Percentiles rank a stretch among this genome's conserved stretches.
phyloP scores from a whole-genome alignment of 2,329 filamentous ascomycete species.

The Ophiostoma ips region DNA sequence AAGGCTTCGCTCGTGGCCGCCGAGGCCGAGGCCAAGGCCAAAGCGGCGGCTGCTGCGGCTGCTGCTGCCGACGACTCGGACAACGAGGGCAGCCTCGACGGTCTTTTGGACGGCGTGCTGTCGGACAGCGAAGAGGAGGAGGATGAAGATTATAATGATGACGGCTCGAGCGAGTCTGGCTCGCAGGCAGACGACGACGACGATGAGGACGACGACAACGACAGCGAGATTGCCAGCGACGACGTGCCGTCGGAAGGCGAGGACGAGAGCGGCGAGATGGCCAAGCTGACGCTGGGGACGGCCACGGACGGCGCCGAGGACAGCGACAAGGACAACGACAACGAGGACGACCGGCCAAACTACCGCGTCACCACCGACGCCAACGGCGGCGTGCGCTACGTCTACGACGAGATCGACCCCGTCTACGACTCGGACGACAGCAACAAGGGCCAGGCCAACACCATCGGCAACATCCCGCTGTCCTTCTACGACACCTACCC shows the following conservation, averaged over 20 bases:
- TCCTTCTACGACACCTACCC: conserved; percentile 96
- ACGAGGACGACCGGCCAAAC: conserved; percentile 29
- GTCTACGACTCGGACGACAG: conserved; percentile 94
- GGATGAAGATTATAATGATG: conserved; percentile 36
- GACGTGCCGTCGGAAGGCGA: conserved; percentile 27
- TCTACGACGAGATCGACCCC: conserved; percentile 88
- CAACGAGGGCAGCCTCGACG: conserved; percentile 40
- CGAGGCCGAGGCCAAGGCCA: conserved; percentile 20
- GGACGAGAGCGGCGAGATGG: conserved; percentile 27
- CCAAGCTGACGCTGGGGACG: conserved; percentile 20
- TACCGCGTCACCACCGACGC: conserved; percentile 60
- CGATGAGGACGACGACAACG: conserved; percentile 29
- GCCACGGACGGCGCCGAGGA: conserved; percentile 19
- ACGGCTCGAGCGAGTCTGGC: conserved; percentile 26
- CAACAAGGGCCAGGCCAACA: conserved; percentile 64
- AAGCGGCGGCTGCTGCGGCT: conserved; percentile 15
- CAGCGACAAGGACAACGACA: conserved; percentile 21
- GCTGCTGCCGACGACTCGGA: conserved; percentile 40
- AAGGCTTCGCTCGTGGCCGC: conserved; percentile 46
- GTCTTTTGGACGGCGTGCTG: conserved; percentile 40
- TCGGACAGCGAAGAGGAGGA: conserved; percentile 44
- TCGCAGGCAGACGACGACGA: conserved; percentile 17
- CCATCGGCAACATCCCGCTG: conserved; percentile 86
- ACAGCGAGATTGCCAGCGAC: conserved; percentile 29
- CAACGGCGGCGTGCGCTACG: conserved; percentile 78